Evolutionary conservation across 208 protist species (phyloP).

Genomic region (Strigomonas oncopelti): DNA sequence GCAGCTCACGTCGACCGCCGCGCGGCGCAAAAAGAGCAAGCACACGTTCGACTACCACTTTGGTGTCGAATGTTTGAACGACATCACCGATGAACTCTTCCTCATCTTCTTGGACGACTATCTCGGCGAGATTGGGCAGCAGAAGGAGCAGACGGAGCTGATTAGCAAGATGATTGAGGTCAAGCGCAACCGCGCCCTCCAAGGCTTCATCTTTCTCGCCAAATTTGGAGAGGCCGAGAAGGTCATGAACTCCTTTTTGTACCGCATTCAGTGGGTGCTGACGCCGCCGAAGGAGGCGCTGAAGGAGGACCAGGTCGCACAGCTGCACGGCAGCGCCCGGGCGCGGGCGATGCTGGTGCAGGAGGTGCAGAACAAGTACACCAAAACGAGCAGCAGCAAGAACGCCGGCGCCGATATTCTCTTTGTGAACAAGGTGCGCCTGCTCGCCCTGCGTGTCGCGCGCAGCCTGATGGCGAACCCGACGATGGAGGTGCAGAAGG

Average conservation of each 20-base stretch:
- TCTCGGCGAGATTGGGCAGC: conserved; percentile 79
- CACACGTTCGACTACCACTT: conserved; percentile 59
- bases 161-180: conserved; percentile 90
- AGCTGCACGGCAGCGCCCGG: conserved; percentile 62
- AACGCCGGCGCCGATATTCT: conserved; percentile 65
- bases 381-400: conserved; percentile 50
- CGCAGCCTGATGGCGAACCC: conserved; percentile 80
- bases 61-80: conserved; percentile 64
- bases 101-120: conserved; percentile 89
- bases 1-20: conserved; percentile 33
- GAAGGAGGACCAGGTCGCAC: conserved; percentile 19
- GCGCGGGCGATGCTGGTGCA: conserved; percentile 57
- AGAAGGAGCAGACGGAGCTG: conserved; percentile 89
- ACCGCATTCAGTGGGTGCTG: conserved; percentile 82
- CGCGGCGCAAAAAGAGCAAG: conserved; percentile 14
- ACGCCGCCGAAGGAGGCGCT: conserved; percentile 44
- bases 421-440: conserved; percentile 85
- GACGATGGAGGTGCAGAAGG: conserved; percentile 69
- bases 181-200: conserved; percentile 77
- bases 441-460: conserved; percentile 77
- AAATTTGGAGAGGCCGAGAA: conserved; percentile 60
- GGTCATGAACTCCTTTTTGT: conserved; percentile 76
- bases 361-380: conserved; percentile 79
- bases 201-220: conserved; percentile 84
- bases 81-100: conserved; percentile 70